phyloP scores from a whole-genome alignment of 371 early-diverging fungal species.

The Modicella reniformis region DNA sequence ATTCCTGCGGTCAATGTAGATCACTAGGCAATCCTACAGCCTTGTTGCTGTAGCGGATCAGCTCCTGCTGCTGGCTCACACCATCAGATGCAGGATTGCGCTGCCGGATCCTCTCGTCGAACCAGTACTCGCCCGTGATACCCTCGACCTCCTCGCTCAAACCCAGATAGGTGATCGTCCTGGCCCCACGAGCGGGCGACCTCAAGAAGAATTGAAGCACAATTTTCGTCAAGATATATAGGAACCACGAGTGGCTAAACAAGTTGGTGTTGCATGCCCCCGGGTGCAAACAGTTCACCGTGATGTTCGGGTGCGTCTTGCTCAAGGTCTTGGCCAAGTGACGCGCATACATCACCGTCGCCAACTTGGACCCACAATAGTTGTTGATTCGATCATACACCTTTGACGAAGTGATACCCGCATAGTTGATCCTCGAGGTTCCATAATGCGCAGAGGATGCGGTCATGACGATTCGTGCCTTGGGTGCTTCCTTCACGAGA shows the following conservation, averaged over 20 bases:
- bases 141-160: conserved; percentile 54
- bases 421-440: conserved; percentile 40
- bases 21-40: conserved; percentile 19
- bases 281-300: conserved; percentile 47
- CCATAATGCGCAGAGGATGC: conserved; percentile 52
- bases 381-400: conserved; percentile 41
- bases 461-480: conserved; percentile 49
- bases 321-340: conserved; percentile 22
- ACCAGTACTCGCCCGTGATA: conserved; percentile 49
- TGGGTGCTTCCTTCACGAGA: conserved; percentile 36
- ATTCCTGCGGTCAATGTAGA: too few relatives aligned
- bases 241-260: conserved; percentile 35
- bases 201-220: conserved; percentile 36
- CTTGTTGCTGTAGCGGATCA: conserved; percentile 30
- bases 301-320: conserved; percentile 35
- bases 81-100: conserved; percentile 42
- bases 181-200: conserved; percentile 32
- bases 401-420: conserved; percentile 43
- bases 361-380: conserved; percentile 50
- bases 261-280: conserved; percentile 36
- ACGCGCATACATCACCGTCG: conserved; percentile 38
- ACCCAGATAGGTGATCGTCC: conserved; percentile 34
- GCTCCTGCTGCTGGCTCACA: conserved; percentile 22
- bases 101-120: conserved; percentile 49
- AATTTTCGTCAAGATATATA: conserved; percentile 36